phyloP scores from a whole-genome alignment of 2,329 filamentous ascomycete genomes.

The Fusarium sororula region DNA sequence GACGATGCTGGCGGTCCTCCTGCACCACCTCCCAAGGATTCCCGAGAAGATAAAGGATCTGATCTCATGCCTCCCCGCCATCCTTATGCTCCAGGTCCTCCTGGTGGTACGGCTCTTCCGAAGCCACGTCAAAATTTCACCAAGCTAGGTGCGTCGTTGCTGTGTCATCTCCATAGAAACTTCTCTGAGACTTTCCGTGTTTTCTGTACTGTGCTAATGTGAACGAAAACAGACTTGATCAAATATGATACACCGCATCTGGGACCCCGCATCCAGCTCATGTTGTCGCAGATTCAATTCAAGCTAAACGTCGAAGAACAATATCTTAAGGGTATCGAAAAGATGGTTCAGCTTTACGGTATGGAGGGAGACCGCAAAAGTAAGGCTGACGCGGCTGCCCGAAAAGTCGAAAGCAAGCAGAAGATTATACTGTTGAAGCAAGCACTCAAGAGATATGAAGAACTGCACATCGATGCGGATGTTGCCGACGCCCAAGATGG shows the following conservation, averaged over 20 bases:
- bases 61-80: slow-evolving; percentile 84
- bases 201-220: slow-evolving; percentile 8
- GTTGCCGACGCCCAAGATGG: slow-evolving; percentile 80
- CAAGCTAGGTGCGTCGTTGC: slow-evolving; percentile 79
- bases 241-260: slow-evolving; percentile 98
- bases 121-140: slow-evolving; percentile 90
- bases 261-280: slow-evolving; percentile 96
- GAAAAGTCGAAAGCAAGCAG: slow-evolving; percentile 93
- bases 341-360: slow-evolving; percentile 97
- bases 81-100: slow-evolving; percentile 78
- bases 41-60: slow-evolving; percentile 63
- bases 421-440: slow-evolving; percentile 97
- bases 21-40: slow-evolving; percentile 78
- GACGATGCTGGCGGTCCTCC: slow-evolving; percentile 62
- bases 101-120: slow-evolving; percentile 71
- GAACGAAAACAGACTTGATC: slow-evolving; percentile 77
- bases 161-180: neutral
- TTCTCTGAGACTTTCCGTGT: neutral
- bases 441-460: slow-evolving; percentile 95
- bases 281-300: slow-evolving; percentile 98
- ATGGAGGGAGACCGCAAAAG: slow-evolving; percentile 98
- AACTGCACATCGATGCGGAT: slow-evolving; percentile 94
- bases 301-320: slow-evolving; percentile 99
- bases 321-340: slow-evolving; percentile 98
- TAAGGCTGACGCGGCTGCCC: slow-evolving; percentile 88